Evolutionary conservation across 2,329 filamentous ascomycete species (phyloP), one percentile per base, ranked within the genome.

Genomic region (Beauveria asiatica): DNA sequence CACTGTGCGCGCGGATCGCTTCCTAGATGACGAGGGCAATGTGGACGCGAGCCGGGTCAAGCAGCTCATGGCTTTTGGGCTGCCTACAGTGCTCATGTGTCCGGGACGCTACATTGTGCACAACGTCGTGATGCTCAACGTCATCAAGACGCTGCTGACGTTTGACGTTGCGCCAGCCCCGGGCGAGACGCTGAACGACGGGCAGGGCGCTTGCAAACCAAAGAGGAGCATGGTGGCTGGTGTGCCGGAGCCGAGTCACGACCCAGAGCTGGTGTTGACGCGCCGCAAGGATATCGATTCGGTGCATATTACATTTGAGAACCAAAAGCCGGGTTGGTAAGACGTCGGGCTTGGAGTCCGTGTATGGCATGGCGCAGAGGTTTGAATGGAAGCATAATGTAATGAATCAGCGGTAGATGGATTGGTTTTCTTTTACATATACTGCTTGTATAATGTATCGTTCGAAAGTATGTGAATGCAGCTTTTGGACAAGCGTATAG

Each of bases 41-140:
- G 49, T 52, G 27, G 57, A 59, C 17, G 16, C 16, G 5, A 19
- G 19, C 5, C 57, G 39, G 6, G 57, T 59, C 10, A 45, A 46
- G 27, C 25, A 45, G 25, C 57, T 59, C 27, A 59, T 59, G 57
- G 57, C 49, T 1, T 59, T 59, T 39, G 57, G 57, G 5, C 57
- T 59, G 25, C 57, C 57, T 11, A 59, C 57, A 2, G 57, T 59
- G 16, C 57, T 59, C 56, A 59, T 59, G 57, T 59, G 57, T 5
- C 57, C 57, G 2, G 57, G 57, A 8, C 57, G 57, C n/a, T 59
- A 59, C 41, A 30, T 59, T 25, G 57, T 59, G 39, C 52, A 53
- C 19, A 59, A 59, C 19, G 57, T 53, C 39, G 57, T 52, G 9
- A 59, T 59, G 57, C 57, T 59, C 33, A 39, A 53, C 25, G n/a